Conservation (phyloP, 345 rosid genomes). For the Triadica sebifera region DNA sequence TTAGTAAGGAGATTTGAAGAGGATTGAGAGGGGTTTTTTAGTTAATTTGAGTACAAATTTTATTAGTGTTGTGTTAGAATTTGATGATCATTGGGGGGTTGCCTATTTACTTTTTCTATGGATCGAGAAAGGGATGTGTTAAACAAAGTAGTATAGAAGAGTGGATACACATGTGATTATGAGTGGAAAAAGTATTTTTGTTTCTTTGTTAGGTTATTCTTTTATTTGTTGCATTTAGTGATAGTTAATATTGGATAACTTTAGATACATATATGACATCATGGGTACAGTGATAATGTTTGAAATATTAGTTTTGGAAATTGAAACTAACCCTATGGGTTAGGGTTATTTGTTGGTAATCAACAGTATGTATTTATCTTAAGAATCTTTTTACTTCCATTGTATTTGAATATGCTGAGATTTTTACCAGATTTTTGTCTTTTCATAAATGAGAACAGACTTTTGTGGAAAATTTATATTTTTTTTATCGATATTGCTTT, state of each 20-base stretch:
- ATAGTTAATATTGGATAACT: too few relatives aligned
- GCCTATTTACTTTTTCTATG: neutral
- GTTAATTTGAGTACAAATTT: neutral
- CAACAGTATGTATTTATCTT: neutral
- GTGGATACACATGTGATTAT: neutral
- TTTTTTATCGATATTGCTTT: neutral
- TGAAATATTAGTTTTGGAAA: neutral
- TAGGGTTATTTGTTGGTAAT: neutral
- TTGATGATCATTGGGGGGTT: neutral
- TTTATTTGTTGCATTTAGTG: neutral
- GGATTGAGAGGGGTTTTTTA: neutral
- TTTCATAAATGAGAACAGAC: neutral
- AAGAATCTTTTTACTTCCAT: neutral
- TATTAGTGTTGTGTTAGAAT: neutral
- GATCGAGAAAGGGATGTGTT: neutral
- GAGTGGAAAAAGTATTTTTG: neutral
- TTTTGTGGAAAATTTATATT: neutral
- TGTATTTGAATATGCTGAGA: neutral
- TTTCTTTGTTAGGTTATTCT: neutral
- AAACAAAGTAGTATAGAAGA: neutral
- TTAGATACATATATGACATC: neutral
- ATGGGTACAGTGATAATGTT: neutral
- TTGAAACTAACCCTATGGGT: neutral
- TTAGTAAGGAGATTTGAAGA: neutral
- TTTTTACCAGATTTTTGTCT: neutral